Evolutionary conservation across 2,329 filamentous ascomycete genomes (phyloP).

Genomic region (Zymoseptoria passerinii): DNA sequence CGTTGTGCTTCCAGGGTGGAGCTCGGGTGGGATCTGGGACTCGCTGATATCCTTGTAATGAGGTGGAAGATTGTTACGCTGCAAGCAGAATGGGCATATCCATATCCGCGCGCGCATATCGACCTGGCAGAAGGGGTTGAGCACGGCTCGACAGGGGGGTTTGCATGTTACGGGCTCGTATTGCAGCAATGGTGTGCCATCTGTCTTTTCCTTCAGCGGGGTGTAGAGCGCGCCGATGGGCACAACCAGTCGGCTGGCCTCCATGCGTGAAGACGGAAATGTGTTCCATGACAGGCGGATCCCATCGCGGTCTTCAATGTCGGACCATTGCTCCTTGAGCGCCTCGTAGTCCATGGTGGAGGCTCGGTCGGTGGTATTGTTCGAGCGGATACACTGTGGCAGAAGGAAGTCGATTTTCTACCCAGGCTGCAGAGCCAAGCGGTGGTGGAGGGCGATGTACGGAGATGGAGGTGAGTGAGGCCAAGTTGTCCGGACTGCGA

Average conservation of each 20-base stretch:
- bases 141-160: constrained; percentile 83
- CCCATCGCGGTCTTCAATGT: constrained; percentile 93
- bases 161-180: constrained; percentile 98
- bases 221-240: constrained; percentile 96
- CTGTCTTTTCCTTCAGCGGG: constrained; percentile 86
- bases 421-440: background rate
- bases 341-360: constrained; percentile 79
- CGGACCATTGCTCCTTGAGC: constrained; percentile 91
- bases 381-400: background rate
- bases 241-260: constrained; percentile 44
- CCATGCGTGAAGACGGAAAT: constrained; percentile 96
- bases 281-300: constrained; percentile 97
- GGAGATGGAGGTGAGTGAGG: background rate
- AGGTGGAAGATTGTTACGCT: constrained; percentile 70
- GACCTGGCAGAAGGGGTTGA: constrained; percentile 93
- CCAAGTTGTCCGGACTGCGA: background rate
- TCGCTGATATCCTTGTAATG: constrained; percentile 87
- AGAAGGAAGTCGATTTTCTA: background rate
- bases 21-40: constrained; percentile 72
- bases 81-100: constrained; percentile 84
- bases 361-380: background rate
- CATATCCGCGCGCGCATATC: constrained; percentile 75
- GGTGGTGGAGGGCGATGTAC: background rate
- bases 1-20: constrained; percentile 76
- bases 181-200: constrained; percentile 71